A percentile compares a stretch with the other conserved stretches of the same genome.
phyloP scores from a whole-genome alignment of 495 filamentous ascomycete species.

The Chaetomidium leptoderma region DNA sequence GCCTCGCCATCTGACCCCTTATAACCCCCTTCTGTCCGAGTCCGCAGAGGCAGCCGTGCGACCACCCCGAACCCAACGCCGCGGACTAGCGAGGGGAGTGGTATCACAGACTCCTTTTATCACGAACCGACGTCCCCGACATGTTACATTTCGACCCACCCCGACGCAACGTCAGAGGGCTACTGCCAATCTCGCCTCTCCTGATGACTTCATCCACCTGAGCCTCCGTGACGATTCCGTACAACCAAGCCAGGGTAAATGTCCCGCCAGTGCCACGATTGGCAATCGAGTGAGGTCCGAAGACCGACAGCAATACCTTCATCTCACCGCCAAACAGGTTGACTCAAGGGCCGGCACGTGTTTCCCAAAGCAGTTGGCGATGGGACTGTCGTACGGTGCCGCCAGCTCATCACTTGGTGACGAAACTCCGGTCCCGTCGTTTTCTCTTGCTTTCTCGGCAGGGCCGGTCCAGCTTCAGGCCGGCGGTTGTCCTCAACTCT shows the following conservation, averaged over 20 bases:
- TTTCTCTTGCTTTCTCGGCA: no score
- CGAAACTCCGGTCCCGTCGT: not conserved
- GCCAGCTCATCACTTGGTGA: not conserved
- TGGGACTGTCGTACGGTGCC: no score
- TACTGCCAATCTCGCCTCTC: not conserved
- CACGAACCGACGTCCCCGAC: not conserved
- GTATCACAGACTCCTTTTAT: not conserved
- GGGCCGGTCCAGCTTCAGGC: no score
- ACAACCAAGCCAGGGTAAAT: not conserved
- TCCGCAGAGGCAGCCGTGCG: slow-evolving; percentile 9
- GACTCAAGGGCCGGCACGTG: not conserved
- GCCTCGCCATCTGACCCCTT: slow-evolving; percentile 14
- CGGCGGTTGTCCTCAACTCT: no score
- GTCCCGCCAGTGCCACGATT: slow-evolving; percentile 4
- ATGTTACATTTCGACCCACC: not conserved
- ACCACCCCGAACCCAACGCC: slow-evolving; percentile 17
- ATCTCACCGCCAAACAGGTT: not conserved
- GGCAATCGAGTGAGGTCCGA: not conserved
- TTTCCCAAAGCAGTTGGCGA: not conserved
- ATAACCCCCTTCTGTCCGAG: not conserved
- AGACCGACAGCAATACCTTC: not conserved
- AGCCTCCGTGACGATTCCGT: not conserved
- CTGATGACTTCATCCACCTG: slow-evolving; percentile 5
- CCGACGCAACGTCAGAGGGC: not conserved
- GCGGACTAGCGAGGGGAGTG: slow-evolving; percentile 8